phyloP scores from a whole-genome alignment of 2,329 filamentous ascomycete genomes.

The Claviceps monticola region DNA sequence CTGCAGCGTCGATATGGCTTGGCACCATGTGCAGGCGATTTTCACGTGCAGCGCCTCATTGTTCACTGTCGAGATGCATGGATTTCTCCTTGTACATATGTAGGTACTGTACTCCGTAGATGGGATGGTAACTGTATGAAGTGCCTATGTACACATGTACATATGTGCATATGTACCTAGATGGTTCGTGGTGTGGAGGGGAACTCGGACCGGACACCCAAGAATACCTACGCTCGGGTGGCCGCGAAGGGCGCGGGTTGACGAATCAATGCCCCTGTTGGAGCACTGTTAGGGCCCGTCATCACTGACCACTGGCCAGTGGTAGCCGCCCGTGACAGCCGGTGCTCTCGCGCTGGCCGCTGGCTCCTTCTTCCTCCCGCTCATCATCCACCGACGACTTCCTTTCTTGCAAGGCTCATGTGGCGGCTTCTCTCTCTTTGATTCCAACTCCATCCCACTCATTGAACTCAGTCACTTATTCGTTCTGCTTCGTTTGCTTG shows the following conservation, averaged over 20 bases:
- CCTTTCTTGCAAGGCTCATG: constrained; percentile 1
- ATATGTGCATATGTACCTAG: too few relatives aligned
- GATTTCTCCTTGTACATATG: not conserved
- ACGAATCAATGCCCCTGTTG: too few relatives aligned
- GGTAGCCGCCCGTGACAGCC: not conserved
- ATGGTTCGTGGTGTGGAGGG: too few relatives aligned
- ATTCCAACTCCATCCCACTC: not conserved
- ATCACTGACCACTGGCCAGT: not conserved
- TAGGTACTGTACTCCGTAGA: too few relatives aligned
- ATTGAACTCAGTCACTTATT: not conserved
- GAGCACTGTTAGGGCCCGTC: not conserved
- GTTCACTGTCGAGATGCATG: not conserved
- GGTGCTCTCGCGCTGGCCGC: not conserved
- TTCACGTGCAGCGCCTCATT: not conserved
- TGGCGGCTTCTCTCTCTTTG: constrained; percentile 1
- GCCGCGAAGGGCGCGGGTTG: too few relatives aligned
- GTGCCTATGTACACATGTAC: too few relatives aligned
- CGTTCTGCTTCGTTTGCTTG: not conserved
- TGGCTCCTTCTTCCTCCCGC: constrained; percentile 1
- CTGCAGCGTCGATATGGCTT: not conserved
- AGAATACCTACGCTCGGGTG: too few relatives aligned
- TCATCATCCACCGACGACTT: constrained; percentile 2
- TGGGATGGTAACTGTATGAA: too few relatives aligned
- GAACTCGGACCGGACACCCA: too few relatives aligned
- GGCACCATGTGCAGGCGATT: not conserved